Evolutionary conservation across 1,284 basidiomycete species (phyloP).

Genomic region (Ganoderma multipileum): DNA sequence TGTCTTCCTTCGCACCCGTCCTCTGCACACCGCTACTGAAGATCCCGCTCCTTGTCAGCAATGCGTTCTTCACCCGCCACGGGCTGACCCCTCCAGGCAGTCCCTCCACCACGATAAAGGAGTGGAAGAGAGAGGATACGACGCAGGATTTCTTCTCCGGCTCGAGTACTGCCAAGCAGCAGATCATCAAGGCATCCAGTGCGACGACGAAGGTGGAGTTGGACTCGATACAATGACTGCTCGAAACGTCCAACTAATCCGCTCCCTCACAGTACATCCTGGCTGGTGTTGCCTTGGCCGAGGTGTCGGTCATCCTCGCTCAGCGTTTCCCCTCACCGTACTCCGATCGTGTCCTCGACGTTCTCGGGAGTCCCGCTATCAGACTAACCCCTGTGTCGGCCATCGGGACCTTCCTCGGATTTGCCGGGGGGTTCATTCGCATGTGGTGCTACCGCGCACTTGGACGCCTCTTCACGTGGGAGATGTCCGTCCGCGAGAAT

Average conservation of each 20-base stretch:
- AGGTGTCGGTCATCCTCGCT: conserved; percentile 11
- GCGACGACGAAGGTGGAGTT: conserved; percentile 4
- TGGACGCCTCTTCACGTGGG: conserved; percentile 22
- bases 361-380: conserved; percentile 2
- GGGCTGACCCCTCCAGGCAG: conserved; percentile 13
- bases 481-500: conserved; percentile 19
- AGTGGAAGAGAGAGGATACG: conserved; percentile 5
- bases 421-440: conserved; percentile 13
- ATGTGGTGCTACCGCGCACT: conserved; percentile 20
- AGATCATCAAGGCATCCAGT: not conserved
- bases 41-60: conserved; percentile 15
- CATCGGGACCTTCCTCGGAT: conserved; percentile 7
- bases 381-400: conserved; percentile 3
- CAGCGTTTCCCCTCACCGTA: conserved; percentile 3
- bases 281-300: conserved; percentile 6
- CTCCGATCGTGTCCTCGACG: conserved; percentile 8
- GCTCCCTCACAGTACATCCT: not conserved
- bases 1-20: not conserved
- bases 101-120: conserved; percentile 7
- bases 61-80: conserved; percentile 10
- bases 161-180: not conserved
- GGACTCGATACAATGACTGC: not conserved
- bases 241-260: too few species aligned
- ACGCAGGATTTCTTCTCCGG: not conserved
- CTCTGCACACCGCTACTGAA: conserved; percentile 16